These are phyloP conservation scores for Pseudopediastrum boryanum DNA, from an alignment of 139 green algal species.

Conservation along the genomic window DNA sequence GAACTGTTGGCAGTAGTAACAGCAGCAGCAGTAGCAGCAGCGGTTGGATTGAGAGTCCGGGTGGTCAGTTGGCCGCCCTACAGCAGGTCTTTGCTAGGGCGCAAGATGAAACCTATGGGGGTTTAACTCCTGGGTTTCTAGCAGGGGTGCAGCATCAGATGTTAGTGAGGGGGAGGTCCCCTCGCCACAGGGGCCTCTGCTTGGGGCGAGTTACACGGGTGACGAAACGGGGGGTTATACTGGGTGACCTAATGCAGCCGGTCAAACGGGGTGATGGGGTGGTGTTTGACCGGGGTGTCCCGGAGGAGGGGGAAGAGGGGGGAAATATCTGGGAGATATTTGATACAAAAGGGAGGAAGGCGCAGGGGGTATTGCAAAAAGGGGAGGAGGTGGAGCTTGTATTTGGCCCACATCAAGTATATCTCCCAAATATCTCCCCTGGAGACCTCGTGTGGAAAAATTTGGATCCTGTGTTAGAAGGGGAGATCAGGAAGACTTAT, in stretches of 20 bases:
- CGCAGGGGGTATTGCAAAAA: neutral
- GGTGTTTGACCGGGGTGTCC: slow-evolving; percentile 75
- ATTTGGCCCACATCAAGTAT: neutral
- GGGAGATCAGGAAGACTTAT: slow-evolving; percentile 41
- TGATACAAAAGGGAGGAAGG: neutral
- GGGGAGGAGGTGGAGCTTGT: neutral
- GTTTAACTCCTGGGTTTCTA: slow-evolving; percentile 82
- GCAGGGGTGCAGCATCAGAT: slow-evolving; percentile 75
- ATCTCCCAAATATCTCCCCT: neutral
- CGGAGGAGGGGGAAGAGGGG: slow-evolving; percentile 70
- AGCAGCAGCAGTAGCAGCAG: slow-evolving; percentile 7
- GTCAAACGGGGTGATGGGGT: slow-evolving; percentile 77
- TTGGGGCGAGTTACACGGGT: slow-evolving; percentile 49
- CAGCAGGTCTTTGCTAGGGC: slow-evolving; percentile 82
- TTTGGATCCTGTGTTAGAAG: slow-evolving; percentile 60
- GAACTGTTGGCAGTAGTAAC: neutral
- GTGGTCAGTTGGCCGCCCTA: neutral
- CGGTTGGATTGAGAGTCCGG: neutral
- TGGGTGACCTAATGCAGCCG: slow-evolving; percentile 34
- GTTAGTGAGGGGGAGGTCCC: slow-evolving; percentile 73
- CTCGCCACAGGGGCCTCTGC: slow-evolving; percentile 73
- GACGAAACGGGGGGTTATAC: slow-evolving; percentile 1
- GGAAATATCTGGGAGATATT: slow-evolving; percentile 49
- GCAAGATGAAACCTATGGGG: slow-evolving; percentile 73
- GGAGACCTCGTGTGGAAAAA: slow-evolving; percentile 77